Percentiles rank a stretch among this genome's conserved stretches.
phyloP scores from a whole-genome alignment of 2,329 filamentous ascomycete genomes.

The Trichophyton mentagrophytes region DNA sequence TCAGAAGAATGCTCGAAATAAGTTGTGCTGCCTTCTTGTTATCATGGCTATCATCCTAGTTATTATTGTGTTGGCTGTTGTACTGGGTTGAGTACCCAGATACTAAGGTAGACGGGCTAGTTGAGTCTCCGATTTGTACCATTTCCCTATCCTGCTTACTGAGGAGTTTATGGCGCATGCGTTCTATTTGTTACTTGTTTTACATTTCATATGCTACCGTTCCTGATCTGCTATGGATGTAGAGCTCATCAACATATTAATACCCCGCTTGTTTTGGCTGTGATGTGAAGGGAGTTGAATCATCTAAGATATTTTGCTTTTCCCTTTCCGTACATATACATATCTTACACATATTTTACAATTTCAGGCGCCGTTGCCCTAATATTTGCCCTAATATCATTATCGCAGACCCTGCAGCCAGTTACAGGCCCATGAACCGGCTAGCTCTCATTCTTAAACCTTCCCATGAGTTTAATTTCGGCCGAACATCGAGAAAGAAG shows the following conservation, averaged over 20 bases:
- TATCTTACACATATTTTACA: slow-evolving; percentile 2
- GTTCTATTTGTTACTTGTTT: neutral
- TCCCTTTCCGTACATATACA: neutral
- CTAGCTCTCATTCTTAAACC: slow-evolving; percentile 46
- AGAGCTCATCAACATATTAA: neutral
- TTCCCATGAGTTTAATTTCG: slow-evolving; percentile 52
- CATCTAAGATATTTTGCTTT: neutral
- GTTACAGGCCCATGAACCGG: slow-evolving; percentile 35
- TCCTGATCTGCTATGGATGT: neutral
- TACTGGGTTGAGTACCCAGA: slow-evolving; percentile 47
- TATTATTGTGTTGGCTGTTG: slow-evolving; percentile 77
- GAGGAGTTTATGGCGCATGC: neutral
- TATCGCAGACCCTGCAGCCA: neutral
- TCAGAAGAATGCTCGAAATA: slow-evolving; percentile 89
- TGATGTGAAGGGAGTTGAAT: neutral
- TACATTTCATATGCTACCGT: neutral
- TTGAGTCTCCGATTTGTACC: neutral
- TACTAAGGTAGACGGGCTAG: neutral
- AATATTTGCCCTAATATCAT: neutral
- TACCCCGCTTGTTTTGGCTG: neutral
- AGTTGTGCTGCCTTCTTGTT: slow-evolving; percentile 81
- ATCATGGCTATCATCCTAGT: slow-evolving; percentile 80
- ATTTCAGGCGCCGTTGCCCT: neutral
- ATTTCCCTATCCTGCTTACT: neutral
- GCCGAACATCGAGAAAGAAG: slow-evolving; percentile 53